Conservation (phyloP, 371 early-diverging fungal species). For the Mortierella sp. region DNA sequence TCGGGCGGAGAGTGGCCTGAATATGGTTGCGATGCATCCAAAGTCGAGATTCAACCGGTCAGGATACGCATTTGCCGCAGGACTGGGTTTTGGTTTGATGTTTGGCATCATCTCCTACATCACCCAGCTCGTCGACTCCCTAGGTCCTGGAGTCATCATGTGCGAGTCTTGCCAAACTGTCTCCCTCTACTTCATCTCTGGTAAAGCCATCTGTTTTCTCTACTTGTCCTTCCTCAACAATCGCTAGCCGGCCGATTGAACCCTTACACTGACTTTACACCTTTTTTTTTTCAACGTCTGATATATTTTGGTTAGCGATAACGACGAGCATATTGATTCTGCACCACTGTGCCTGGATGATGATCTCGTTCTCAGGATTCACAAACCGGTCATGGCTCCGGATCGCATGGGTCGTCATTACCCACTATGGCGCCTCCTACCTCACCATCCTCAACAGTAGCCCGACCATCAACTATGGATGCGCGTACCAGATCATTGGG, state of each 20-base stretch:
- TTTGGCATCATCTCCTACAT: constrained; percentile 77
- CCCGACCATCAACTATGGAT: constrained; percentile 60
- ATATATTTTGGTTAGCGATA: constrained; percentile 61
- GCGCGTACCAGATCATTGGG: constrained; percentile 65
- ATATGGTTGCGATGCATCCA: constrained; percentile 68
- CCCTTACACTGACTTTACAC: too few relatives aligned
- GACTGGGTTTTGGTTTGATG: constrained; percentile 80
- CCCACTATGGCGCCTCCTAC: constrained; percentile 77
- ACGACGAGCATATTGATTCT: constrained; percentile 79
- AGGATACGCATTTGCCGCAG: constrained; percentile 71
- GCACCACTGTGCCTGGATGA: constrained; percentile 80
- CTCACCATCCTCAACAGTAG: constrained; percentile 68
- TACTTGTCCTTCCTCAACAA: not conserved
- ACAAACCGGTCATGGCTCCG: constrained; percentile 52
- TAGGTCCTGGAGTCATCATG: constrained; percentile 78
- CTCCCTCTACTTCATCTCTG: constrained; percentile 75
- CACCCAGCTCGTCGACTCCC: constrained; percentile 71
- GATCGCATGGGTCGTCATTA: constrained; percentile 65
- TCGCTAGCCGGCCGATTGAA: not conserved
- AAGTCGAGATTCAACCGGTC: constrained; percentile 71
- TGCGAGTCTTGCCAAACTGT: constrained; percentile 75
- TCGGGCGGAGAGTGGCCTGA: constrained; percentile 72
- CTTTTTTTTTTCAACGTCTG: too few relatives aligned
- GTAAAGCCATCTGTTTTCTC: constrained; percentile 39
- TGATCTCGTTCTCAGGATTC: constrained; percentile 79